Percentiles rank a stretch among this genome's conserved stretches.
Conservation (phyloP, 306 rosid genomes). For the Acacia acuminata region DNA sequence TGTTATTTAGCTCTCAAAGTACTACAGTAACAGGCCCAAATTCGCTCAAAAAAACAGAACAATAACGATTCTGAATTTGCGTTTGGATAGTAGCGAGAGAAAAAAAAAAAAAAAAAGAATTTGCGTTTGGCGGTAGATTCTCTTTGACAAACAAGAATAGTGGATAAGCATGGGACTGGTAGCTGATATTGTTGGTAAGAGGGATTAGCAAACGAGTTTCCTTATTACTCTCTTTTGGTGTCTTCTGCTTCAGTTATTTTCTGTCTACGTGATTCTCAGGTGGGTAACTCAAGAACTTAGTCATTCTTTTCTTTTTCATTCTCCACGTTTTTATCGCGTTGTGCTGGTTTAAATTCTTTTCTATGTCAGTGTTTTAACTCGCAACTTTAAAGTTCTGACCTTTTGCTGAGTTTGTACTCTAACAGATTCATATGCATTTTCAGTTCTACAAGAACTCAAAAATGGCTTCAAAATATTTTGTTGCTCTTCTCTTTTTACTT, state of each 20-base stretch:
- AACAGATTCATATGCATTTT: conserved; percentile 1
- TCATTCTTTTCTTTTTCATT: background rate
- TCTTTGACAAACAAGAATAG: background rate
- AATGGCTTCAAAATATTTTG: conserved; percentile 36
- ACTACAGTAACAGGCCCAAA: background rate
- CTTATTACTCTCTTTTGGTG: background rate
- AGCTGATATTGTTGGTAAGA: conserved; percentile 11
- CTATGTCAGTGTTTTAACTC: background rate
- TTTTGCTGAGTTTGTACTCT: conserved; percentile 18
- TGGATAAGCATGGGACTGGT: conserved; percentile 2
- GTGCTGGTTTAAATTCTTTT: background rate
- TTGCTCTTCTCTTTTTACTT: conserved; percentile 33
- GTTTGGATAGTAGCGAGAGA: too few species aligned
- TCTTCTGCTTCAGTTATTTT: background rate
- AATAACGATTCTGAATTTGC: background rate
- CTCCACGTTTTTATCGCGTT: background rate
- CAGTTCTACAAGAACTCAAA: conserved; percentile 14
- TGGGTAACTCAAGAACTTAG: background rate
- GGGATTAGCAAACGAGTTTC: background rate
- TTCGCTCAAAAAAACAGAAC: background rate
- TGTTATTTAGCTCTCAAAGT: background rate
- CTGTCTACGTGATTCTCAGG: background rate
- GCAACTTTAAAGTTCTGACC: background rate
- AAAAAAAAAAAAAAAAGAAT: too few species aligned
- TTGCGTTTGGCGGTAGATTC: too few species aligned